Percentiles rank a stretch among this genome's conserved stretches.
Evolutionary conservation across 225 moss, liverwort and hornwort species (phyloP).

Genomic region (Rhytidiadelphus loreus): DNA sequence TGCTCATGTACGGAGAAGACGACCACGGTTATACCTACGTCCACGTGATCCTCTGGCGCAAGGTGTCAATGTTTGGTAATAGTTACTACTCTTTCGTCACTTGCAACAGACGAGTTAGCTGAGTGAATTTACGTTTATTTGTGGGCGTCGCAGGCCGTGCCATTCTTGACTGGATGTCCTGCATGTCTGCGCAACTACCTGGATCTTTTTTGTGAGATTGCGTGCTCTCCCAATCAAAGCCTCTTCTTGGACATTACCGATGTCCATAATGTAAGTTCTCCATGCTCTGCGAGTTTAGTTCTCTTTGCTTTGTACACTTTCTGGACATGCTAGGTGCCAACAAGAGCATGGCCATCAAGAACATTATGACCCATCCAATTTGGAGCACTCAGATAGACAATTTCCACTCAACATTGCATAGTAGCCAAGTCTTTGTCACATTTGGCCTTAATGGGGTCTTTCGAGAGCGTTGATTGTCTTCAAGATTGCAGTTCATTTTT

Average conservation of each 20-base stretch:
- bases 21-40: background rate
- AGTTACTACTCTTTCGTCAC: background rate
- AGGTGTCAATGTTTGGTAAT: background rate
- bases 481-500: background rate
- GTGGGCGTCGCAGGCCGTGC: conserved; percentile 59
- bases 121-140: background rate
- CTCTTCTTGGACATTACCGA: conserved; percentile 73
- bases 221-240: conserved; percentile 92
- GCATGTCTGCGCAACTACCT: conserved; percentile 95
- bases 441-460: background rate
- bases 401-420: background rate
- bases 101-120: background rate
- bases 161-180: conserved; percentile 91
- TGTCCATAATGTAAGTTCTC: conserved; percentile 35
- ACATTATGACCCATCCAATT: background rate
- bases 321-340: background rate
- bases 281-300: background rate
- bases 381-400: background rate
- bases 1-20: background rate
- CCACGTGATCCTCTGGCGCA: background rate
- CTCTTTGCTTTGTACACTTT: background rate
- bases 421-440: background rate
- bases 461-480: background rate
- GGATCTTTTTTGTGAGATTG: conserved; percentile 89
- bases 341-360: background rate